A percentile compares a stretch with the other conserved stretches of the same genome.
phyloP scores from a whole-genome alignment of 2,329 filamentous ascomycete genomes.

The Colletotrichum sp. region DNA sequence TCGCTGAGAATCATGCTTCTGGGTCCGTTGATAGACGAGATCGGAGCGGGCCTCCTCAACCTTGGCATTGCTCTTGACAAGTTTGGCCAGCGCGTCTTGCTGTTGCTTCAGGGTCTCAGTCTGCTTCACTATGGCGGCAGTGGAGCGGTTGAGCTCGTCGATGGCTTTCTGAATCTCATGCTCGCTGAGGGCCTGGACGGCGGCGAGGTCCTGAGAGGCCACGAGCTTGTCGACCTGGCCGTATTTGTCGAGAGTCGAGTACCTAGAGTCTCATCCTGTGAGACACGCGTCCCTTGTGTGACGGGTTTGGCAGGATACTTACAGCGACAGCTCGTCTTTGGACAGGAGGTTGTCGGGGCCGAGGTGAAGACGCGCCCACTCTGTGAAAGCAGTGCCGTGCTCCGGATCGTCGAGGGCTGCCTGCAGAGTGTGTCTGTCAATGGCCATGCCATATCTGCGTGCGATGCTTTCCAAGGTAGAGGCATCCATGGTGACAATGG shows the following conservation, averaged over 20 bases:
- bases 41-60: constrained; percentile 35
- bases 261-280: constrained; percentile 41
- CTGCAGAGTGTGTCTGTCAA: constrained; percentile 40
- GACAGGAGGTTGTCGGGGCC: constrained; percentile 56
- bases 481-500: background rate
- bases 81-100: constrained; percentile 61
- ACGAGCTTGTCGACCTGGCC: constrained; percentile 53
- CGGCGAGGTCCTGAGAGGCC: constrained; percentile 48
- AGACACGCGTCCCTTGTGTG: background rate
- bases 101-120: constrained; percentile 66
- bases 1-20: constrained; percentile 43
- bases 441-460: constrained; percentile 32
- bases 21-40: constrained; percentile 37
- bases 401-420: constrained; percentile 38
- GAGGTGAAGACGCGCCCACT: constrained; percentile 57
- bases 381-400: constrained; percentile 39
- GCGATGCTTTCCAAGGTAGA: constrained; percentile 26
- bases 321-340: constrained; percentile 59
- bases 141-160: constrained; percentile 67
- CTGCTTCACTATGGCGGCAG: constrained; percentile 67
- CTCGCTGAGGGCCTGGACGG: constrained; percentile 59
- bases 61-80: constrained; percentile 49
- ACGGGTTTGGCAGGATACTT: constrained; percentile 25
- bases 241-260: constrained; percentile 50
- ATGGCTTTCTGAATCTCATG: constrained; percentile 66